phyloP scores from a whole-genome alignment of 768 basidiomycete genomes.

The Xanthoconium purpureum region DNA sequence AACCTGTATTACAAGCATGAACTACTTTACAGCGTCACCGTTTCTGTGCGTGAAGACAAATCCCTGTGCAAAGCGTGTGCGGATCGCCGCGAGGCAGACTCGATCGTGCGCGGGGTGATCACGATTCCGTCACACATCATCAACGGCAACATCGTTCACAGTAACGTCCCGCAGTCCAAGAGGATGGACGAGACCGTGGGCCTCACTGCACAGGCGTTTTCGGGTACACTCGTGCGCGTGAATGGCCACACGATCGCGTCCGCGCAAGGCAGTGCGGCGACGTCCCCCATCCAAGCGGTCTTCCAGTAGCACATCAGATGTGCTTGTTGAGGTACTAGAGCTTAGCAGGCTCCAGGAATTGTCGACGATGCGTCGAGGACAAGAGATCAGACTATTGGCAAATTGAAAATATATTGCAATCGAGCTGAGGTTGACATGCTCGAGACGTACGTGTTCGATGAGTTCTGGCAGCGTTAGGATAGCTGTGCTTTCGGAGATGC shows the following conservation, averaged over 20 bases:
- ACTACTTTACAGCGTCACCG: constrained; percentile 20
- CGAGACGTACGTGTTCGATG: constrained; percentile 2
- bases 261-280: constrained; percentile 12
- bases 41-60: constrained; percentile 22
- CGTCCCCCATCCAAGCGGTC: constrained; percentile 20
- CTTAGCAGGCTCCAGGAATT: constrained; percentile 76
- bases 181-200: constrained; percentile 12
- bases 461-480: too few species aligned
- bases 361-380: constrained; percentile 76
- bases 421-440: neutral
- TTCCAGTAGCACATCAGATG: constrained; percentile 63
- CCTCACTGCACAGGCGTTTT: constrained; percentile 15
- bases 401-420: neutral
- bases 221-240: constrained; percentile 17
- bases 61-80: constrained; percentile 27
- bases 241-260: constrained; percentile 13
- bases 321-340: constrained; percentile 88
- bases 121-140: constrained; percentile 20
- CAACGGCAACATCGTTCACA: constrained; percentile 19
- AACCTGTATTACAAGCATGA: constrained; percentile 17
- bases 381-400: constrained; percentile 66
- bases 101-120: constrained; percentile 27
- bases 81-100: constrained; percentile 10
- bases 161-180: neutral
- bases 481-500: too few species aligned